Evolutionary conservation across 148 eudicot species (phyloP).

Genomic region (Bassia scoparia): DNA sequence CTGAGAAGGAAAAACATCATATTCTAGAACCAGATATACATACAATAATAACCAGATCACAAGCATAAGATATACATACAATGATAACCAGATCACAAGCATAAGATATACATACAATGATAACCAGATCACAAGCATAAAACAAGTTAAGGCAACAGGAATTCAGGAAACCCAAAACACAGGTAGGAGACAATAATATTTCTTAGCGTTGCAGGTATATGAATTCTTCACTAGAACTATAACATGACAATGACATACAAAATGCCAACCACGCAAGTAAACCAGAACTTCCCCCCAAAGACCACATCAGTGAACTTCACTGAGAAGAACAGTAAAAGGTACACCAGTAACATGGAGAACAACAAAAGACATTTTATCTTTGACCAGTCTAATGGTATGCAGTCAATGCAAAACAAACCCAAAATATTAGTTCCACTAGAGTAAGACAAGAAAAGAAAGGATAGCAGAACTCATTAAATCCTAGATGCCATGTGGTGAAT

Average conservation of each 20-base stretch:
- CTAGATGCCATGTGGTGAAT: background rate
- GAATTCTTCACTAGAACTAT: background rate
- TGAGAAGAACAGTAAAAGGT: background rate
- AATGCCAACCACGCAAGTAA: background rate
- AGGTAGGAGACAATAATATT: background rate
- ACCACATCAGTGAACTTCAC: background rate
- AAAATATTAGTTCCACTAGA: background rate
- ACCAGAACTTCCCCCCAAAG: background rate
- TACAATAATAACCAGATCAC: background rate
- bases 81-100: background rate
- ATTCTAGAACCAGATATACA: background rate
- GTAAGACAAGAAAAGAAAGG: background rate
- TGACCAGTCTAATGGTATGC: background rate
- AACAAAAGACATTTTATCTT: background rate
- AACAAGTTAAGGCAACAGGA: background rate
- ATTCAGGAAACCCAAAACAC: background rate
- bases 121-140: conserved; percentile 1
- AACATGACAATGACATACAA: background rate
- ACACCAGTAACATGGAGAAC: background rate
- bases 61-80: conserved; percentile 4
- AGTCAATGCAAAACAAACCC: background rate
- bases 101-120: background rate
- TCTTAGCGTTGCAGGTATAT: background rate
- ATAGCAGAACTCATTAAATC: background rate
- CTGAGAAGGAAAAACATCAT: conserved; percentile 28